Conservation (phyloP, 2,329 filamentous ascomycete genomes). For the Fusarium cicatricum region DNA sequence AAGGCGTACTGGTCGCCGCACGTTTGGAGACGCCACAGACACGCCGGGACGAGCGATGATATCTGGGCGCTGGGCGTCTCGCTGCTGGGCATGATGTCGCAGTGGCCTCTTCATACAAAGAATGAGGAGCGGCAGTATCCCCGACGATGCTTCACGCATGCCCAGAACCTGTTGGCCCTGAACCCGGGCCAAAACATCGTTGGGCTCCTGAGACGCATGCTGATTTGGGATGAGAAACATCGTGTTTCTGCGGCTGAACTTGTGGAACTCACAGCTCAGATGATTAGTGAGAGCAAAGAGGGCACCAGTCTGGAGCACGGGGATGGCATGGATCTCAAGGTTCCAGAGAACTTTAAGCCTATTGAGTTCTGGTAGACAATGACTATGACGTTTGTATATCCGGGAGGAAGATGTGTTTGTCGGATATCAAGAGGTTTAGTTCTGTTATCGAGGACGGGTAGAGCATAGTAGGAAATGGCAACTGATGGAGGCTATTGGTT, state of each 20-base stretch:
- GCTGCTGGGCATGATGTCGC: slow-evolving; percentile 43
- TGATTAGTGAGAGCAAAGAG: slow-evolving; percentile 7
- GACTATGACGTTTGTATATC: too few species aligned
- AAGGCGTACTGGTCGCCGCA: slow-evolving; percentile 44
- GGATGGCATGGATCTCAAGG: slow-evolving; percentile 26
- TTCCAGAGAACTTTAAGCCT: slow-evolving; percentile 38
- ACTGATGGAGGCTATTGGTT: too few species aligned
- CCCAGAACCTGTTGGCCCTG: slow-evolving; percentile 26
- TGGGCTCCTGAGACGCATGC: slow-evolving; percentile 31
- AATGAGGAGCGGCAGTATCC: slow-evolving; percentile 38
- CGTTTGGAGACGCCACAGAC: slow-evolving; percentile 27
- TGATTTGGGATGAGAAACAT: slow-evolving; percentile 28
- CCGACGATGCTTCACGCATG: slow-evolving; percentile 36
- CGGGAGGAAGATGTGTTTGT: too few species aligned
- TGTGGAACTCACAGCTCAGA: slow-evolving; percentile 6
- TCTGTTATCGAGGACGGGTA: too few species aligned
- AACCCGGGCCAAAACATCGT: slow-evolving; percentile 41
- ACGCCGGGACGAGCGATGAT: slow-evolving; percentile 43
- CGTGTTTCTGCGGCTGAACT: slow-evolving; percentile 37
- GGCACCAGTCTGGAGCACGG: background rate
- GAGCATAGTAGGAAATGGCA: too few species aligned
- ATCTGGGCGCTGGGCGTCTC: slow-evolving; percentile 47
- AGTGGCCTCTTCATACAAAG: slow-evolving; percentile 36
- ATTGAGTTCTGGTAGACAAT: slow-evolving; percentile 44
- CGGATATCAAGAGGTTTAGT: too few species aligned